Conservation (phyloP, 306 rosid genomes). For the Trifolium fragiferum region DNA sequence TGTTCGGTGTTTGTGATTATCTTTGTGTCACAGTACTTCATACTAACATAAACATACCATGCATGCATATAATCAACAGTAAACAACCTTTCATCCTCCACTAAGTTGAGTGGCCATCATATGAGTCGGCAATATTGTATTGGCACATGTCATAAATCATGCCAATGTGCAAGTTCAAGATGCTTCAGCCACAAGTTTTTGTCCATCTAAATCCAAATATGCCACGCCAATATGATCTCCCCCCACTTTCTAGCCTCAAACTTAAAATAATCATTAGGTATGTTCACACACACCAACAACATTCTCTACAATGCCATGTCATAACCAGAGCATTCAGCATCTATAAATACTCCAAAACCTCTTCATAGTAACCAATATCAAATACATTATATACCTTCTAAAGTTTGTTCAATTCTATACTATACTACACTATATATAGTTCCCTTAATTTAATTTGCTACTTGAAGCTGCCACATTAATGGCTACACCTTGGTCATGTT, state of each 20-base stretch:
- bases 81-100: conserved; percentile 45
- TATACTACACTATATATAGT: neutral
- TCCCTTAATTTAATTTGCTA: neutral
- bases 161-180: neutral
- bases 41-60: neutral
- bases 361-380: conserved; percentile 28
- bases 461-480: conserved; percentile 31
- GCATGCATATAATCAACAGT: conserved; percentile 31
- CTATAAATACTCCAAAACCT: conserved; percentile 41
- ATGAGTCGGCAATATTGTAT: conserved; percentile 34
- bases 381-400: conserved; percentile 14
- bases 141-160: conserved; percentile 41
- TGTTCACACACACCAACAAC: conserved; percentile 32
- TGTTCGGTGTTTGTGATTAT: too few species aligned
- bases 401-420: conserved; percentile 6
- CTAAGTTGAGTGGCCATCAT: conserved; percentile 49
- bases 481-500: conserved; percentile 48
- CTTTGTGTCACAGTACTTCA: neutral
- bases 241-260: conserved; percentile 32
- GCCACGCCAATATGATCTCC: conserved; percentile 35
- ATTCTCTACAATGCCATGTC: neutral
- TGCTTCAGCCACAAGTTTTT: conserved; percentile 46
- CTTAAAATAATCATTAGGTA: conserved; percentile 21
- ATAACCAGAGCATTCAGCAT: conserved; percentile 14
- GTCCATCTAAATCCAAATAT: conserved; percentile 19